phyloP scores from a whole-genome alignment of 805 yeast species.

The Saccharomycopsis babjevae region DNA sequence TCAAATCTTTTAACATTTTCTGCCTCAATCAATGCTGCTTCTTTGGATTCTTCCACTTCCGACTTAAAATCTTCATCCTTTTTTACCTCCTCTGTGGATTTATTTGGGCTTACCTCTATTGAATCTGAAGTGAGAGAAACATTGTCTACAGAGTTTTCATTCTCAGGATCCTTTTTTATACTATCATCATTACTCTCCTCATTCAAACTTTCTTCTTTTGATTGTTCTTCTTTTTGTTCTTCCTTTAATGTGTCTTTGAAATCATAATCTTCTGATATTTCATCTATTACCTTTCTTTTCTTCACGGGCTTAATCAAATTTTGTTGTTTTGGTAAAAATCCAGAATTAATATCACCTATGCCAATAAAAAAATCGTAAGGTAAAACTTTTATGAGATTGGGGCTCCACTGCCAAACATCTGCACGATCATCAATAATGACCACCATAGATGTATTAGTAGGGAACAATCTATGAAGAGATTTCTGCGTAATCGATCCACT shows the following conservation, averaged over 20 bases:
- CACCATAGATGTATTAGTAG: constrained; percentile 94
- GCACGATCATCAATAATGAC: constrained; percentile 95
- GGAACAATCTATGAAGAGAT: constrained; percentile 78
- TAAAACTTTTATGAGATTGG: constrained; percentile 79
- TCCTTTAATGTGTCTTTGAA: neutral
- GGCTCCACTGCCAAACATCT: constrained; percentile 98
- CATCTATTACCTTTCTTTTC: constrained; percentile 46
- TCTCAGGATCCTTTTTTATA: constrained; percentile 25
- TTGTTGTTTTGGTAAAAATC: constrained; percentile 76
- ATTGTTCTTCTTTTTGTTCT: no score
- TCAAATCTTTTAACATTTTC: constrained; percentile 25
- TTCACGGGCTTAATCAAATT: constrained; percentile 51
- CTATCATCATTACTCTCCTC: constrained; percentile 24
- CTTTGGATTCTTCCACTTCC: constrained; percentile 17
- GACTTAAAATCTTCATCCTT: neutral
- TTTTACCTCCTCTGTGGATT: neutral
- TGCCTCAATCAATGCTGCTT: constrained; percentile 21
- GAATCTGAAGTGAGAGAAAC: neutral
- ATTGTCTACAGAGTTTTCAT: neutral
- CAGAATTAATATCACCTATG: constrained; percentile 92
- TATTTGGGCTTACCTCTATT: neutral
- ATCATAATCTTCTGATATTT: constrained; percentile 27
- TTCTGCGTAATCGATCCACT: constrained; percentile 89
- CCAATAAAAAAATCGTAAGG: constrained; percentile 97
- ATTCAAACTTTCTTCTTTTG: constrained; percentile 17